Base-by-base conservation (phyloP, 352 stramenopile genomes). In the Aphanomyces astaci region DNA sequence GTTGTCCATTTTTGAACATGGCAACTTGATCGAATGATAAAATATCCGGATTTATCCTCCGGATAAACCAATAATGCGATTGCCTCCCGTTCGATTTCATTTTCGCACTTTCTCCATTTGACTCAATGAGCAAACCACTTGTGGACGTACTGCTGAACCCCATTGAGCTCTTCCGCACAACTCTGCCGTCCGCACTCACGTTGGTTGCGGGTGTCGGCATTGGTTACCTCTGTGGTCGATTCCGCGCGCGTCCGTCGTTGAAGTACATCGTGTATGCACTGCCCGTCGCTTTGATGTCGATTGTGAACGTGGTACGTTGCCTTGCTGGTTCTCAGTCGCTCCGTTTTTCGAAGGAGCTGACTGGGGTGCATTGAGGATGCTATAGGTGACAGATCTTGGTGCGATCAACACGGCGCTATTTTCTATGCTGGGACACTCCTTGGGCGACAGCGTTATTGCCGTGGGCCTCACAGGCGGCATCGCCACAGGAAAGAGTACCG, bases 381-480 rank as follows among this genome's bases (percentile, higher is more conserved):
- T 59, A 25, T 59, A 59, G 51, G 24, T 59, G 1, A 59, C 51
- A 5, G 24, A 3, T 39, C 11, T 68, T 1, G 33, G 39, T 17
- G 43, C 24, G 24, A 22, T 68, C 27, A 17, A 39, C 22, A n/a
- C 55, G 22, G 27, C 59, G 39, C 25, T 68, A 22, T 32, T 60
- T 40, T 39, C 62, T 2, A 59, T 86, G 0, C 17, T 75, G 9
- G 84, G 84, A 22, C 67, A 79, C 10, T 43, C 73, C 25, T 5
- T 92, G 1, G 84, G 84, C 17, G 74, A 78, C 24, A 86, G 82
- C 3, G 62, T 91, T 17, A 77, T 94, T 0, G 86, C 79, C 15
- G 78, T 95, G 9, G 86, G 86, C 7, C 82, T 95, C 55, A 93
- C 86, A 4, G 86, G 86, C 48, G 86, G 86, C 32, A 93, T 96